A percentile compares a stretch with the other conserved stretches of the same genome.
These are phyloP conservation scores for Spergularia marina DNA, from an alignment of 148 eudicot genomes.

Conservation along the genomic window DNA sequence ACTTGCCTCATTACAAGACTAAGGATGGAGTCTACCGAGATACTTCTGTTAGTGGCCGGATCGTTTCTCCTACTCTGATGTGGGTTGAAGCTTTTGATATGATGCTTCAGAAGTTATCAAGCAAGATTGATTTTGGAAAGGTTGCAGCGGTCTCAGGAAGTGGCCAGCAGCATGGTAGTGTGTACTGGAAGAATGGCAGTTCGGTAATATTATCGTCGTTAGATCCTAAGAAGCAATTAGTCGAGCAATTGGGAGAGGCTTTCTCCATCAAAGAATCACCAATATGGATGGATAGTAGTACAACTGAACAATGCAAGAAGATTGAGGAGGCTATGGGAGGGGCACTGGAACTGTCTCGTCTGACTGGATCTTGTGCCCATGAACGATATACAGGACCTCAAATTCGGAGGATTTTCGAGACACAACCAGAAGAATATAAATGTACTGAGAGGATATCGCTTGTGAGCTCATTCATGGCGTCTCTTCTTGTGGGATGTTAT, in stretches of 20 bases:
- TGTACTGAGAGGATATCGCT: constrained; percentile 84
- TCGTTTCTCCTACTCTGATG: constrained; percentile 85
- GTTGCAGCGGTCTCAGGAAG: constrained; percentile 83
- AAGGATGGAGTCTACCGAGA: constrained; percentile 87
- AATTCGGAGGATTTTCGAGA: constrained; percentile 71
- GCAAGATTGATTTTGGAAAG: constrained; percentile 59
- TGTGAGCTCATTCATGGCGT: constrained; percentile 87
- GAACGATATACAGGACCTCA: constrained; percentile 86
- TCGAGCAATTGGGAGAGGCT: constrained; percentile 61
- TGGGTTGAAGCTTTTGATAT: constrained; percentile 91
- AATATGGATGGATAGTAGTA: constrained; percentile 95
- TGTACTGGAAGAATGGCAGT: constrained; percentile 80
- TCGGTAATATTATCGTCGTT: constrained; percentile 46
- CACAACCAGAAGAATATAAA: constrained; percentile 55
- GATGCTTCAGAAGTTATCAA: constrained; percentile 54
- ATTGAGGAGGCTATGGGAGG: constrained; percentile 91
- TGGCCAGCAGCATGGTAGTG: constrained; percentile 95
- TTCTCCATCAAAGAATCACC: constrained; percentile 77
- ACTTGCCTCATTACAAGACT: constrained; percentile 79
- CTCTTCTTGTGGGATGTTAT: constrained; percentile 68
- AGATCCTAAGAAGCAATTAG: constrained; percentile 54
- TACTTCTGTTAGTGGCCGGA: constrained; percentile 55
- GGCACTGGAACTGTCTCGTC: constrained; percentile 61
- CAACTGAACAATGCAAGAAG: constrained; percentile 82
- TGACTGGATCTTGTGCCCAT: constrained; percentile 82